Base-by-base conservation (phyloP, 73 alveolate species). In the Uronychia binucleata region DNA sequence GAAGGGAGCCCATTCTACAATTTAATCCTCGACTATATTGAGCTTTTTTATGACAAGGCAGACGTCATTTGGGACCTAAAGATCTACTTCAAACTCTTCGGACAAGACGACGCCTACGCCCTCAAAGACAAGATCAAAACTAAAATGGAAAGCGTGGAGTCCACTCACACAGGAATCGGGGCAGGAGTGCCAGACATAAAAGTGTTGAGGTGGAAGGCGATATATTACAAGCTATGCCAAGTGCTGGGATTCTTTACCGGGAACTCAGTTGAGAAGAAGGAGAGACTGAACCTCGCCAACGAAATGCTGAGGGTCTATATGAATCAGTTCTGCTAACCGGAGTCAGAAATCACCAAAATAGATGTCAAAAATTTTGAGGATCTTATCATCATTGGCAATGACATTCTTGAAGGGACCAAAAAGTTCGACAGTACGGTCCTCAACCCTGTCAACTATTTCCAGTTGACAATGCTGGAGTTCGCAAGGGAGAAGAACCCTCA, bases 31-130 rank as follows among this genome's bases (percentile, higher is more conserved):
- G 87, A 78, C 77, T 88, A 88, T 58, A 60, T 88, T 19, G 94
- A 88, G 83, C 83, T 32, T 1, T 88, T 81, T 87, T 76, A 75
- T 82, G 94, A 88, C 75, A 81, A 88, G 77, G 82, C 94, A 32
- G 94, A 88, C 75, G 86, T 82, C 0, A 33, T 88, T 33, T 27
- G 77, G 8, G 89, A 88, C 75, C 76, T 88, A 5, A 35, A 27
- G 26, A 87, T 83, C 13, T 88, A 88, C 79, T 74, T 88, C 29
- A 82, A 75, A 34, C 77, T 88, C 35, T 82, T 88, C 83, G 27
- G 75, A n/a, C 28, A 35, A 25, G 90, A 88, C 30, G 94, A 88
- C 33, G 86, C 90, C 26, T 82, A 32, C 1, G 82, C 90, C 27
- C n/a, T 88, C 27, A 82, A 80, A 81, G 94, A 88, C 26, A 60